A percentile compares a stretch with the other conserved stretches of the same genome.
These are phyloP conservation scores for Chalciporus sphaerocephalus DNA, from an alignment of 768 basidiomycete species.

Conservation along the genomic window DNA sequence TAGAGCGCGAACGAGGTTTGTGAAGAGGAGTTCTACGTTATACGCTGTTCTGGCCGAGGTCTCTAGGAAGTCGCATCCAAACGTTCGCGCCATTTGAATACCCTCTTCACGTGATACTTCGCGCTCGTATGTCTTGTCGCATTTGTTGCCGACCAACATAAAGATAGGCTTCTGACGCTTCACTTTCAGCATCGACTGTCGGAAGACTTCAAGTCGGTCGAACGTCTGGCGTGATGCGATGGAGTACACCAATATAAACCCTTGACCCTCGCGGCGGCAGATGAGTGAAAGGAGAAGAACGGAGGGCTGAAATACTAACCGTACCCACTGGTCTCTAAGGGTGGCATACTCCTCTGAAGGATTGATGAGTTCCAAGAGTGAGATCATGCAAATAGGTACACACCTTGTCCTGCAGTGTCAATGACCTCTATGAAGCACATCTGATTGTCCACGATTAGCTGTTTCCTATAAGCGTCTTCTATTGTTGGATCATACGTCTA, in stretches of 20 bases:
- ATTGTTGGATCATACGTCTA: conserved; percentile 98
- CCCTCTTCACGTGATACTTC: conserved; percentile 93
- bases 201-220: conserved; percentile 84
- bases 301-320: conserved; percentile 49
- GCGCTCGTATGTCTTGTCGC: conserved; percentile 85
- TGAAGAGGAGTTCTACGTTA: conserved; percentile 90
- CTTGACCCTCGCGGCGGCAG: conserved; percentile 82
- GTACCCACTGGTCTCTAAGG: conserved; percentile 95
- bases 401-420: conserved; percentile 96
- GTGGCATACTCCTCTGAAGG: conserved; percentile 91
- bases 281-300: conserved; percentile 7
- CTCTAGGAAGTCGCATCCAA: conserved; percentile 93
- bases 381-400: background rate
- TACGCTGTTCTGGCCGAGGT: conserved; percentile 93
- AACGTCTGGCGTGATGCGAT: conserved; percentile 93
- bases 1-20: conserved; percentile 76
- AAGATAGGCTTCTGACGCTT: conserved; percentile 83
- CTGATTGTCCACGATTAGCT: conserved; percentile 88
- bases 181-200: conserved; percentile 84
- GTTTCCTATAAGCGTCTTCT: conserved; percentile 96
- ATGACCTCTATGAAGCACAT: conserved; percentile 97
- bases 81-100: conserved; percentile 67
- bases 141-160: conserved; percentile 96
- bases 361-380: conserved; percentile 16
- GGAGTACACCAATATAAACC: conserved; percentile 96